phyloP scores from a whole-genome alignment of 176 grass and related monocot species.

The Oryza meyeriana region DNA sequence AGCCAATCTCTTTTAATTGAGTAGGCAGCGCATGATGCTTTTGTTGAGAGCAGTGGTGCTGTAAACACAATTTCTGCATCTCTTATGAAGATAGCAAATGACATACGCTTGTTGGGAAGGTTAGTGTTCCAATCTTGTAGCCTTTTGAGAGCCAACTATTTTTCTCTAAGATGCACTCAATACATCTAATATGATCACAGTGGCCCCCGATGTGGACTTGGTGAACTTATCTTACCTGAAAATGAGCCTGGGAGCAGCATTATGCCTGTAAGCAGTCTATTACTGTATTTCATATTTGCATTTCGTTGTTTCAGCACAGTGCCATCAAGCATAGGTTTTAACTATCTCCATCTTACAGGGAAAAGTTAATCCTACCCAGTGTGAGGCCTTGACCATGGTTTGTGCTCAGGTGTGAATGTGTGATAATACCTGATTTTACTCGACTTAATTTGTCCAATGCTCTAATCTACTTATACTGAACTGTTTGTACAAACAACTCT shows the following conservation, averaged over 20 bases:
- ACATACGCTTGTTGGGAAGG: slow-evolving; percentile 95
- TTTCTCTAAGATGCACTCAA: slow-evolving; percentile 1
- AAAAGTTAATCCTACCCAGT: slow-evolving; percentile 97
- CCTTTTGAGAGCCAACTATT: neutral
- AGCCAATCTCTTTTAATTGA: slow-evolving; percentile 14
- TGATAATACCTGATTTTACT: neutral
- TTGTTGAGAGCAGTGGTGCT: slow-evolving; percentile 91
- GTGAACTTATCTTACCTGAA: slow-evolving; percentile 95
- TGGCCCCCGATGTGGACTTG: slow-evolving; percentile 94
- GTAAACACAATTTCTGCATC: slow-evolving; percentile 91
- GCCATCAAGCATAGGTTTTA: neutral
- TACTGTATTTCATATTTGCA: neutral
- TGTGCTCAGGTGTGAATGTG: slow-evolving; percentile 75
- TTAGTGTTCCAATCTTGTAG: slow-evolving; percentile 15
- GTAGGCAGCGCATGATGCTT: slow-evolving; percentile 95
- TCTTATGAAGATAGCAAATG: slow-evolving; percentile 99
- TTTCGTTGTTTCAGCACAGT: slow-evolving; percentile 21
- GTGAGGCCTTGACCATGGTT: slow-evolving; percentile 98
- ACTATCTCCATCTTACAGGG: slow-evolving; percentile 60
- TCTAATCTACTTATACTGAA: neutral
- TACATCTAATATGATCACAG: slow-evolving; percentile 42
- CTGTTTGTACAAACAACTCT: slow-evolving; percentile 5
- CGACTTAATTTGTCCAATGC: slow-evolving; percentile 2
- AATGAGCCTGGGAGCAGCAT: slow-evolving; percentile 99
- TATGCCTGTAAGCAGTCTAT: slow-evolving; percentile 76